Percentiles rank a stretch among this genome's conserved stretches.
Evolutionary conservation across 2,329 filamentous ascomycete genomes (phyloP).

Genomic region (Kalmusia sp.): DNA sequence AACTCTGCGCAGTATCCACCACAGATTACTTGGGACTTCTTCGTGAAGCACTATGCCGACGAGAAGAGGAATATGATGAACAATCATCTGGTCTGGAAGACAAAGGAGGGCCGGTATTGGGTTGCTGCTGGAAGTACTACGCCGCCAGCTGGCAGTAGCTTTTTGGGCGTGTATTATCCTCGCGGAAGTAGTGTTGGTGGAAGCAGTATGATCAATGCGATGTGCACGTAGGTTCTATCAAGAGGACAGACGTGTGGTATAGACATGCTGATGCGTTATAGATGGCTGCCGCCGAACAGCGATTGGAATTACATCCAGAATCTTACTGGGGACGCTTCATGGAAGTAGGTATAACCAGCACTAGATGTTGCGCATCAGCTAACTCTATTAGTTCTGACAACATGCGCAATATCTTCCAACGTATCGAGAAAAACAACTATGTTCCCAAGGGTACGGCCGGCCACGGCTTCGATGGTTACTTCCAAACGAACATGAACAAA

Average conservation of each 20-base stretch:
- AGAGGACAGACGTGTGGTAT: constrained; percentile 53
- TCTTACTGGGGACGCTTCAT: constrained; percentile 66
- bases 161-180: constrained; percentile 63
- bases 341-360: constrained; percentile 43
- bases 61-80: constrained; percentile 59
- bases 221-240: constrained; percentile 17
- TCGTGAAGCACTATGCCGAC: constrained; percentile 65
- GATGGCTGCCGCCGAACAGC: constrained; percentile 61
- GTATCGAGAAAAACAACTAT: constrained; percentile 62
- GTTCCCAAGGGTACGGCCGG: constrained; percentile 51
- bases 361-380: not conserved
- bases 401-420: constrained; percentile 63
- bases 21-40: constrained; percentile 57
- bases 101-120: constrained; percentile 58
- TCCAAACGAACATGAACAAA: constrained; percentile 58
- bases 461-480: constrained; percentile 65
- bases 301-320: constrained; percentile 66
- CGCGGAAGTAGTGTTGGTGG: constrained; percentile 63
- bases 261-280: not conserved
- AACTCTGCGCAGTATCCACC: constrained; percentile 36
- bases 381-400: constrained; percentile 26
- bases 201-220: constrained; percentile 65
- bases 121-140: constrained; percentile 56
- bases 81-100: constrained; percentile 64
- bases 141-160: constrained; percentile 58